Percentiles rank a stretch among this genome's conserved stretches.
These are phyloP conservation scores for Candida glaebosa DNA, from an alignment of 805 yeast genomes.

Conservation along the genomic window DNA sequence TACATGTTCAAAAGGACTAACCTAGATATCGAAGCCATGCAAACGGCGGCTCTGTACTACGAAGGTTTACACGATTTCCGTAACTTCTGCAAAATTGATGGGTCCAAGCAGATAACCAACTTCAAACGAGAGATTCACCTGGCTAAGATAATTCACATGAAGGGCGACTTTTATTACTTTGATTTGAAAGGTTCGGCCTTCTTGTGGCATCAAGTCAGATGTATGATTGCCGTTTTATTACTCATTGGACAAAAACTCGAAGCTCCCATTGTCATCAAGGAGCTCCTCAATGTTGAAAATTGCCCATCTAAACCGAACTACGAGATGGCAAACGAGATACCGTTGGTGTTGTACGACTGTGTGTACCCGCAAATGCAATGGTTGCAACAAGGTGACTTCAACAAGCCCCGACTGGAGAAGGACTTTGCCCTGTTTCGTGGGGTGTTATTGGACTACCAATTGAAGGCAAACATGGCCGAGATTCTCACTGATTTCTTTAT, in stretches of 20 bases:
- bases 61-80: conserved; percentile 86
- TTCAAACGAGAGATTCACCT: conserved; percentile 60
- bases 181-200: conserved; percentile 87
- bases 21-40: conserved; percentile 67
- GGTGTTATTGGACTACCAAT: conserved; percentile 50
- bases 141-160: conserved; percentile 43
- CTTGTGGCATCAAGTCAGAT: conserved; percentile 96
- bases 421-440: conserved; percentile 40
- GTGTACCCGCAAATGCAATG: conserved; percentile 70
- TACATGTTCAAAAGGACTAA: conserved; percentile 63
- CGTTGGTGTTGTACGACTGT: conserved; percentile 84
- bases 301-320: conserved; percentile 72
- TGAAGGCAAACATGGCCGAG: conserved; percentile 52
- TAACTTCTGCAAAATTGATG: conserved; percentile 92
- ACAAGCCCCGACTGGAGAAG: conserved; percentile 25
- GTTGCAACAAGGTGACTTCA: conserved; percentile 37
- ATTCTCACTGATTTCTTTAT: conserved; percentile 42
- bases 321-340: conserved; percentile 87
- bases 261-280: conserved; percentile 49
- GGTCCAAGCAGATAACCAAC: conserved; percentile 85
- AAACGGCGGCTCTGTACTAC: conserved; percentile 56
- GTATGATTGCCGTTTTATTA: conserved; percentile 84
- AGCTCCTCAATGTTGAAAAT: conserved; percentile 54
- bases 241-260: conserved; percentile 80
- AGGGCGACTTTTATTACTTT: conserved; percentile 56